phyloP scores from a whole-genome alignment of 1,139 yeast genomes.

The Yueomyces sp. region DNA sequence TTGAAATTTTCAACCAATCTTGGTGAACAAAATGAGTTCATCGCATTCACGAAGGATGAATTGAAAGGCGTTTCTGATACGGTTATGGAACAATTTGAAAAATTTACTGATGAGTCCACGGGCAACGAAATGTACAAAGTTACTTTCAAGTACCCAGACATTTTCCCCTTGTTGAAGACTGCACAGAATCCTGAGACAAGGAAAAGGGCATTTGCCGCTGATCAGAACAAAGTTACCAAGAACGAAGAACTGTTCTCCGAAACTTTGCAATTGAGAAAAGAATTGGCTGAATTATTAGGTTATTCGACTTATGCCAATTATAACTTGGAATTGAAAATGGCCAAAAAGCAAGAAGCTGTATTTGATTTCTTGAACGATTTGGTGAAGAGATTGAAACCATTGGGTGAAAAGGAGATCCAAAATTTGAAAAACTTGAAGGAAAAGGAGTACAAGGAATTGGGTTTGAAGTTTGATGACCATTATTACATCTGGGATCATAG shows the following conservation, averaged over 20 bases:
- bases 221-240: slow-evolving; percentile 50
- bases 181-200: slow-evolving; percentile 56
- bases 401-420: slow-evolving; percentile 44
- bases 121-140: slow-evolving; percentile 37
- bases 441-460: slow-evolving; percentile 35
- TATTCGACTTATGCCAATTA: slow-evolving; percentile 57
- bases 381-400: slow-evolving; percentile 40
- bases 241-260: slow-evolving; percentile 49
- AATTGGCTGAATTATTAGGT: slow-evolving; percentile 52
- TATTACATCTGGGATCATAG: slow-evolving; percentile 67
- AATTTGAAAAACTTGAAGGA: slow-evolving; percentile 40
- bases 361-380: slow-evolving; percentile 49
- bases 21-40: slow-evolving; percentile 56
- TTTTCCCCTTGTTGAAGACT: slow-evolving; percentile 61
- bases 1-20: slow-evolving; percentile 50
- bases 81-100: slow-evolving; percentile 44
- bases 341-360: slow-evolving; percentile 51
- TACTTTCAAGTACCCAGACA: slow-evolving; percentile 73
- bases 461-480: slow-evolving; percentile 30
- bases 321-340: slow-evolving; percentile 68
- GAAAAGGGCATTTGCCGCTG: slow-evolving; percentile 49
- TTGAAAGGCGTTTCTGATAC: slow-evolving; percentile 64
- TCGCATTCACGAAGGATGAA: slow-evolving; percentile 49
- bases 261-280: slow-evolving; percentile 47
- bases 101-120: slow-evolving; percentile 31